phyloP scores from a whole-genome alignment of 441 rosid species.

The Brassica hybrid region DNA sequence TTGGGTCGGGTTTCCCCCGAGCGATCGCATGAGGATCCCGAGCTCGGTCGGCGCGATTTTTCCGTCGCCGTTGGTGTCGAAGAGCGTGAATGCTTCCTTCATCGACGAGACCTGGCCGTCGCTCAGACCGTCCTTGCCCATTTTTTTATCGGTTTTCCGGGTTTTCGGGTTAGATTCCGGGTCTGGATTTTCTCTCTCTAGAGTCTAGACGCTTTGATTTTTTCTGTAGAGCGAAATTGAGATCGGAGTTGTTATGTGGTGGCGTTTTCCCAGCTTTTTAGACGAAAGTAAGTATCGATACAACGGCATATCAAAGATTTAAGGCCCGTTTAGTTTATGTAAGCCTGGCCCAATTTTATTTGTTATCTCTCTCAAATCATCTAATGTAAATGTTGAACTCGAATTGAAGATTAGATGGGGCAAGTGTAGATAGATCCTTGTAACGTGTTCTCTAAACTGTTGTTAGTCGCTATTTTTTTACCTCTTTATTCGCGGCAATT shows the following conservation, averaged over 20 bases:
- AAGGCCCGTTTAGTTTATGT: conserved; percentile 19
- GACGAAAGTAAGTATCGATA: conserved; percentile 14
- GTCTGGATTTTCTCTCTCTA: no score
- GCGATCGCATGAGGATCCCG: conserved; percentile 92
- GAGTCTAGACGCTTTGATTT: not conserved
- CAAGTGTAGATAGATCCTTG: not conserved
- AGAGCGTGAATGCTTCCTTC: no score
- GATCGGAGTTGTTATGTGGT: conserved; percentile 9
- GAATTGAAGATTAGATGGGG: not conserved
- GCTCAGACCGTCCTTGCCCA: no score
- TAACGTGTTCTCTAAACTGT: not conserved
- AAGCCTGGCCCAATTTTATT: no score
- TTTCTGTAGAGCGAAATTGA: conserved; percentile 25
- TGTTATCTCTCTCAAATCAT: no score
- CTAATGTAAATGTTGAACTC: not conserved
- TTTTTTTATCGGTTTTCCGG: no score
- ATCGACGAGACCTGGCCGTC: no score
- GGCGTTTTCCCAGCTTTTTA: not conserved
- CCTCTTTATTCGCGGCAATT: no score
- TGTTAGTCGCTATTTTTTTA: no score
- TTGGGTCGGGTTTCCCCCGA: conserved; percentile 96
- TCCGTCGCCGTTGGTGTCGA: conserved; percentile 80
- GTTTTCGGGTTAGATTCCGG: no score
- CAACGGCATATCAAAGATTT: not conserved
- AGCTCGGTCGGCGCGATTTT: conserved; percentile 92